Evolutionary conservation across 352 stramenopile genomes (phyloP), one percentile per base, ranked within the genome.

Genomic region (Phytopythium cucurbitacearum): DNA sequence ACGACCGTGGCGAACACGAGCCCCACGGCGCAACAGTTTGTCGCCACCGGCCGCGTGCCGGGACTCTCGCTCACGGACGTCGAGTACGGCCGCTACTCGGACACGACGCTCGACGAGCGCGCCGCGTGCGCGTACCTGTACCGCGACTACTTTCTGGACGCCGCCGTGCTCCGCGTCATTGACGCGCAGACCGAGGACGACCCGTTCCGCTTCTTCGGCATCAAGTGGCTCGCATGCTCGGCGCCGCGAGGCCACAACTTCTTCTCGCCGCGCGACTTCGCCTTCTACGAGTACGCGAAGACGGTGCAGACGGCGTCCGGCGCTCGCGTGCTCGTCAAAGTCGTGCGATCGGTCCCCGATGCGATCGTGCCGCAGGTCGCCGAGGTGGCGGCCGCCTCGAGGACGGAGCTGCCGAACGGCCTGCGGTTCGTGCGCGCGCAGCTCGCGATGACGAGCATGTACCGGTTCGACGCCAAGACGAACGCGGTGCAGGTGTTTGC

Each of bases 21-120:
- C 34, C 53, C 55, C 8, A 71, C 59, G 11, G 59, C 56, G 4
- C 66, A 71, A 1, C 56, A 68, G 48, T 91, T 91, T 44, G 62
- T 87, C 6, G 65, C 75, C 15, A 73, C 77, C 6, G 80, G 77
- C 28, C 75, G 76, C 13, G 73, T 87, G 21, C 62, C 75, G 3
- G 72, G 71, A 10, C 53, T 91, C 12, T 76, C 78, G 33, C 57
- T 91, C 49, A 61, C 80, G 40, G 76, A 91, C 50, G 53, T 89
- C 40, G 76, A 82, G 59, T 89, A 88, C 54, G 76, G 78, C 33
- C 70, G 83, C 43, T 86, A 89, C 55, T 71, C 67, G 12, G 80
- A 89, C 47, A 89, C 76, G 48, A 91, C 80, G 41, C 67, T 73
- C 8, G 74, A 88, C 51, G 73, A 89, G 62, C 78, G 80, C 40